These are phyloP conservation scores for Fusarium veterinarium DNA, from an alignment of 2,329 filamentous ascomycete genomes.

Conservation along the genomic window DNA sequence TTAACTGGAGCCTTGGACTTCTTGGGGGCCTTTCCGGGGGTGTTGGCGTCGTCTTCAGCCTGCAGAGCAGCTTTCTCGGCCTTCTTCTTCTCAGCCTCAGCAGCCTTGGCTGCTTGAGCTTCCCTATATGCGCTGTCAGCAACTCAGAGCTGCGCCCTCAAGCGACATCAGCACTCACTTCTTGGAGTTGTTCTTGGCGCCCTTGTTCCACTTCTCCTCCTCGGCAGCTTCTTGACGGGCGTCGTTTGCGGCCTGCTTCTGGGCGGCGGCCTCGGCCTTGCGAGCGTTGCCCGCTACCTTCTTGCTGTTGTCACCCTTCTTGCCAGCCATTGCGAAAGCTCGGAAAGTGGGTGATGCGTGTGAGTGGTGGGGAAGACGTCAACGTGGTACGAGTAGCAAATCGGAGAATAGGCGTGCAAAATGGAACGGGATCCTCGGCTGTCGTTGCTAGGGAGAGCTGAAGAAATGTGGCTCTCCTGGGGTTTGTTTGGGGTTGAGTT, in stretches of 20 bases:
- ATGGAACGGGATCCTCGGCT: slow-evolving; percentile 1
- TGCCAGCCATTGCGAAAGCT: slow-evolving; percentile 70
- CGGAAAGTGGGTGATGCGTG: slow-evolving; percentile 22
- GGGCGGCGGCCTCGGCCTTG: slow-evolving; percentile 88
- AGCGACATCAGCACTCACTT: slow-evolving; percentile 71
- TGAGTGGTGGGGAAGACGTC: slow-evolving; percentile 21
- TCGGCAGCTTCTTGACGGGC: slow-evolving; percentile 75
- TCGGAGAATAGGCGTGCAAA: slow-evolving; percentile 9
- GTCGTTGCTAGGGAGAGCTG: not conserved
- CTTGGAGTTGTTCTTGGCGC: slow-evolving; percentile 85
- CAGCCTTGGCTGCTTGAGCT: slow-evolving; percentile 71
- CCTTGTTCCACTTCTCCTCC: slow-evolving; percentile 83
- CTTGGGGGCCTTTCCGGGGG: slow-evolving; percentile 71
- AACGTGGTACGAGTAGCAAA: slow-evolving; percentile 13
- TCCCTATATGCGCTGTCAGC: slow-evolving; percentile 47
- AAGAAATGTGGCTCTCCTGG: slow-evolving; percentile 12
- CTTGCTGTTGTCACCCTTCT: slow-evolving; percentile 86
- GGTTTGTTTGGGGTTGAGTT: slow-evolving; percentile 3
- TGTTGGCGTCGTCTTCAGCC: slow-evolving; percentile 81
- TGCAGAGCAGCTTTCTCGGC: slow-evolving; percentile 88
- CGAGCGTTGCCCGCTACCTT: slow-evolving; percentile 90
- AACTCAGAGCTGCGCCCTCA: not conserved
- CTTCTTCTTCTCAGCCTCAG: slow-evolving; percentile 90
- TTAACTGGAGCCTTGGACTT: slow-evolving; percentile 75
- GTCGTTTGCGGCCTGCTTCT: slow-evolving; percentile 79